Evolutionary conservation across 2,329 filamentous ascomycete species (phyloP), one percentile per base, ranked within the genome.

Genomic region (Pseudogymnoascus sp.): DNA sequence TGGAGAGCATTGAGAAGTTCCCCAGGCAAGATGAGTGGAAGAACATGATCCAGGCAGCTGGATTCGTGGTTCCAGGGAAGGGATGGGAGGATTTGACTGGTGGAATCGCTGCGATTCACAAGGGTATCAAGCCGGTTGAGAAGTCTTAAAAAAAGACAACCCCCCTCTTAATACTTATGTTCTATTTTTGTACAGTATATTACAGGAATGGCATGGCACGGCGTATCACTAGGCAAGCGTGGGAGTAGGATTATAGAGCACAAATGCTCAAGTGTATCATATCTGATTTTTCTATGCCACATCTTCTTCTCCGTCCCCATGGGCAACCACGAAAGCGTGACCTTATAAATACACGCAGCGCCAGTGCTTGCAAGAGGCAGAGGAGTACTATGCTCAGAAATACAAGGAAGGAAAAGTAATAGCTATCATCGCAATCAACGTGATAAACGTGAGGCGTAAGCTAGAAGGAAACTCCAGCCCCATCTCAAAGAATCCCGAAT

Each of bases 1-100:
- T 99, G 8, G 94, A 99, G 80, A 97, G 92, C 74, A 99, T 99
- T 74, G 92, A 97, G 76, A 80, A 83, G 57, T 97, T 97, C 72
- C 95, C 94, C 0, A 87, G 79, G 67, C 95, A 99, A 78, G 81
- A 85, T 59, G 85, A 90, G 66, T 99, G 96, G 71, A 82, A 87
- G 66, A 81, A 84, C 35, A 91, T 96, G 89, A 94, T 96, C 70
- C 74, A 82, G 66, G 83, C 87, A 25, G 93, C 90, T 2, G 93
- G 93, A 1, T 99, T 99, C 71, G 78, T 89, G 65, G 85, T 96
- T 43, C 91, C 89, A 1, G 91, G 89, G 1, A 76, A 84, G 59
- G 90, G 90, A 0, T 99, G 89, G 76, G 92, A 97, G 78, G 87
- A 99, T 73, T 74, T 99, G 71, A 97, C 90, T 0, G 87, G 90